Conservation (phyloP, 176 grass and related monocot species). For the Carex cristatella region DNA sequence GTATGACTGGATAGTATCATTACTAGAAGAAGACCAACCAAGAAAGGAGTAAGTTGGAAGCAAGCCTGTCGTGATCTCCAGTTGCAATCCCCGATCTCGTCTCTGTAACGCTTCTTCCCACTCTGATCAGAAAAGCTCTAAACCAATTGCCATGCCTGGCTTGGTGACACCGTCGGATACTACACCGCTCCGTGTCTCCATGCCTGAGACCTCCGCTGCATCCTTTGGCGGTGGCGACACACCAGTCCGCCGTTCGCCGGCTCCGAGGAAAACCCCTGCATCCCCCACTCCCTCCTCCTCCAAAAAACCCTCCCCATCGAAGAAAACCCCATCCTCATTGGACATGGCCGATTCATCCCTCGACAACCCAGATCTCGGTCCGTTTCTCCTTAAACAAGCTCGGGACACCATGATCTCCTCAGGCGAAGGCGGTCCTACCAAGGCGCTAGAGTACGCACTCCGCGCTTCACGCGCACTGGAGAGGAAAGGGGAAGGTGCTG, state of each 20-base stretch:
- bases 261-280: background rate
- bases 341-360: slow-evolving; percentile 34
- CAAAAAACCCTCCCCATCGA: slow-evolving; percentile 22
- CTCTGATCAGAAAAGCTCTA: background rate
- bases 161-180: slow-evolving; percentile 33
- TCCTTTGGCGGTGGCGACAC: background rate
- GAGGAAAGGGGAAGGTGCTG: slow-evolving; percentile 66
- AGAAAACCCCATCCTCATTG: background rate
- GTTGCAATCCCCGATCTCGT: background rate
- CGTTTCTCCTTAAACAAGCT: slow-evolving; percentile 89
- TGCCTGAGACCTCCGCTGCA: slow-evolving; percentile 15
- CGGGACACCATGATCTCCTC: slow-evolving; percentile 79
- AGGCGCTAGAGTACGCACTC: slow-evolving; percentile 84
- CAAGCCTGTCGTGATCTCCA: slow-evolving; percentile 1
- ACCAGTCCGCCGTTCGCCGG: background rate
- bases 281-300: slow-evolving; percentile 1
- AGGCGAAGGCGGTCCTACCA: slow-evolving; percentile 60
- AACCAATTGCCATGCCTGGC: slow-evolving; percentile 34
- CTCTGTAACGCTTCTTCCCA: background rate
- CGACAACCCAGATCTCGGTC: slow-evolving; percentile 99
- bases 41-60: slow-evolving; percentile 24
- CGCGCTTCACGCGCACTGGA: slow-evolving; percentile 73
- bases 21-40: background rate
- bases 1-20: background rate
- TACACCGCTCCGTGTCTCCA: slow-evolving; percentile 21